phyloP scores from a whole-genome alignment of 2,329 filamentous ascomycete genomes.

The Penicillium sp. region DNA sequence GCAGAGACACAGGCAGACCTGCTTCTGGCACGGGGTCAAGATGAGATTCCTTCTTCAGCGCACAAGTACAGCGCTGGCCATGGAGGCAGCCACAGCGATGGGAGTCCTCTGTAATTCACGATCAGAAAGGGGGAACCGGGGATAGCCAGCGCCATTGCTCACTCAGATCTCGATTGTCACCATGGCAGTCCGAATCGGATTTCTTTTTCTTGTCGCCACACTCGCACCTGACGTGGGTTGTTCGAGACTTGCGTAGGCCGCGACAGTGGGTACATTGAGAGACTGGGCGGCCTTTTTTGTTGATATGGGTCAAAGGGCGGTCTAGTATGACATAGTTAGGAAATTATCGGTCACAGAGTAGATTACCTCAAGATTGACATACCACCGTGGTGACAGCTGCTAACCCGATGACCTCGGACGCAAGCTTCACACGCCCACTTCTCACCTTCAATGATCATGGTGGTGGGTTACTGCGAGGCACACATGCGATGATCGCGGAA shows the following conservation, averaged over 20 bases:
- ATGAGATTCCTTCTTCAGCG: conserved; percentile 59
- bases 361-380: conserved; percentile 48
- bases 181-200: conserved; percentile 41
- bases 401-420: conserved; percentile 96
- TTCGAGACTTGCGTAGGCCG: conserved; percentile 90
- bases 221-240: conserved; percentile 93
- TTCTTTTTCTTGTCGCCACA: conserved; percentile 88
- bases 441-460: conserved; percentile 88
- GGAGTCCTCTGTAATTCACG: conserved; percentile 35
- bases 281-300: conserved; percentile 95
- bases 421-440: conserved; percentile 98
- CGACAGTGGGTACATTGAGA: conserved; percentile 98
- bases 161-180: conserved; percentile 40
- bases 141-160: conserved; percentile 33
- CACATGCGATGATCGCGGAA: conserved; percentile 43
- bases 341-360: background rate
- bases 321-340: conserved; percentile 55
- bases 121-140: conserved; percentile 34
- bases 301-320: conserved; percentile 88
- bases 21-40: conserved; percentile 52
- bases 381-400: conserved; percentile 96
- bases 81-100: conserved; percentile 55
- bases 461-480: conserved; percentile 36
- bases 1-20: conserved; percentile 43
- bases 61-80: conserved; percentile 62